Evolutionary conservation across 148 eudicot genomes (phyloP).

Genomic region (Pharnaceum exiguum): DNA sequence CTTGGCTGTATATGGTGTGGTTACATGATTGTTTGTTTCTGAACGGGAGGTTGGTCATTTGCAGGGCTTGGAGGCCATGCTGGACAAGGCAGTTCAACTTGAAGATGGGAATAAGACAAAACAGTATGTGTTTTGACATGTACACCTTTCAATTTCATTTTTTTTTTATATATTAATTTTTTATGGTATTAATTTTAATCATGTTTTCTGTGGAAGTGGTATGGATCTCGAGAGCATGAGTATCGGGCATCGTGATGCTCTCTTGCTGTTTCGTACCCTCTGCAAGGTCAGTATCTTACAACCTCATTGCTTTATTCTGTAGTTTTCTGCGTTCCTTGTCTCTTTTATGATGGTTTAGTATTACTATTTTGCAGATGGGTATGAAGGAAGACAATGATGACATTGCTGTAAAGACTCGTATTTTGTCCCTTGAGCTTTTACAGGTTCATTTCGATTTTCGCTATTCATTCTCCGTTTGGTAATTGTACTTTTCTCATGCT

Average conservation of each 20-base stretch:
- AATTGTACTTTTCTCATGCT: not conserved
- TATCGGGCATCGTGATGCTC: constrained; percentile 82
- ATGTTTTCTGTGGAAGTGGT: constrained; percentile 42
- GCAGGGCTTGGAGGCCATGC: constrained; percentile 96
- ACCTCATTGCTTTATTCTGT: not conserved
- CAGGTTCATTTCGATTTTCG: constrained; percentile 51
- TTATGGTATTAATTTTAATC: constrained; percentile 10
- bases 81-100: constrained; percentile 93
- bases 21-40: constrained; percentile 8
- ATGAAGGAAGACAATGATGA: constrained; percentile 98
- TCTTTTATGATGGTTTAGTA: constrained; percentile 18
- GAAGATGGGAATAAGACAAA: constrained; percentile 76
- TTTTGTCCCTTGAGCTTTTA: constrained; percentile 87
- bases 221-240: constrained; percentile 84
- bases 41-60: constrained; percentile 9
- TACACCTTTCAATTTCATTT: not conserved
- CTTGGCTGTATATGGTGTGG: not conserved
- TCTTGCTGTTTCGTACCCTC: constrained; percentile 88
- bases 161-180: not conserved
- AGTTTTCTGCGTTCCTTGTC: constrained; percentile 7
- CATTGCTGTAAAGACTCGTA: constrained; percentile 79
- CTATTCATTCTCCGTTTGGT: constrained; percentile 4
- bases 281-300: constrained; percentile 73
- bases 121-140: constrained; percentile 40
- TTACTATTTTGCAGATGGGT: constrained; percentile 86